These are phyloP conservation scores for Hypoxylon sp. DNA, from an alignment of 2,329 filamentous ascomycete species.

Conservation along the genomic window DNA sequence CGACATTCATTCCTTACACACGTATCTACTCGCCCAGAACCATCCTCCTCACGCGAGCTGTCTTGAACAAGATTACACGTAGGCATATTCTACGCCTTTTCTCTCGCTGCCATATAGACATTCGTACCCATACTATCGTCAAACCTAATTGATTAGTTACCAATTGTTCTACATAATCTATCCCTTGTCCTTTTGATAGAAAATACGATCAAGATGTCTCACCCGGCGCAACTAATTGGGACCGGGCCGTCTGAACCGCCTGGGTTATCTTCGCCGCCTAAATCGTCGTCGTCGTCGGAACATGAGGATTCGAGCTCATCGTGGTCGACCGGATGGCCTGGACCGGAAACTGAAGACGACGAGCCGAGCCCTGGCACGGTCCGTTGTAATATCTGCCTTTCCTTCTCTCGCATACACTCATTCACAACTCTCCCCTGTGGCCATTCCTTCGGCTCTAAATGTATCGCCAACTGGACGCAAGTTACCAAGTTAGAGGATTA, in stretches of 20 bases:
- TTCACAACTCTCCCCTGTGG: slow-evolving; percentile 29
- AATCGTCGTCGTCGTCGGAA: no score
- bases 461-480: slow-evolving; percentile 26
- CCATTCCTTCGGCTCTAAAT: slow-evolving; percentile 23
- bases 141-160: neutral
- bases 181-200: neutral
- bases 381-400: slow-evolving; percentile 7
- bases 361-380: neutral
- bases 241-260: neutral
- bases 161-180: neutral
- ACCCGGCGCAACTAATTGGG: neutral
- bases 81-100: slow-evolving; percentile 1
- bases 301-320: no score
- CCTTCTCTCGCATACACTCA: neutral
- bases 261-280: no score
- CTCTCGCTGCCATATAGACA: neutral
- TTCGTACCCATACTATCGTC: slow-evolving; percentile 19
- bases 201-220: neutral
- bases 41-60: neutral
- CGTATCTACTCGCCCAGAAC: neutral
- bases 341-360: neutral
- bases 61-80: neutral
- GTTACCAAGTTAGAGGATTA: neutral
- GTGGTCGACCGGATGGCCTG: neutral
- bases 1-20: neutral